Percentiles rank a stretch among this genome's conserved stretches.
Evolutionary conservation across 805 yeast species (phyloP).

Genomic region (Sungouiella thailandica): DNA sequence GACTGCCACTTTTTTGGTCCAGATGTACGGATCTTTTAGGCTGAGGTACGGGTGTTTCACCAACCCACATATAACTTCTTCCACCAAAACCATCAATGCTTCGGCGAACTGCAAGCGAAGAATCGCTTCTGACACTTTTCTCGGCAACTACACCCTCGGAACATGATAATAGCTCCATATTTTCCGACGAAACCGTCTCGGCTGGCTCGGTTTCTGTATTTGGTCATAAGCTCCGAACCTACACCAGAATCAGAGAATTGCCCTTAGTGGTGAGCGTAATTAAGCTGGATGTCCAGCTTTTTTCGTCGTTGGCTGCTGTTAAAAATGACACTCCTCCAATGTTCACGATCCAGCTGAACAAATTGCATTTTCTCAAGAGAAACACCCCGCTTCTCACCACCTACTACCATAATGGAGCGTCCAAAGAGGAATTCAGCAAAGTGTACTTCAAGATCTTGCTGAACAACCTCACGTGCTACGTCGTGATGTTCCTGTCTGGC

Average conservation of each 20-base stretch:
- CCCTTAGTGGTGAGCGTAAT: constrained; percentile 12
- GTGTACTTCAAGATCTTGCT: constrained; percentile 26
- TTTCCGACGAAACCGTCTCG: constrained; percentile 12
- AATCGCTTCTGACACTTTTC: constrained; percentile 9
- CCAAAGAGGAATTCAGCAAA: constrained; percentile 21
- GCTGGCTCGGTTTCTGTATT: constrained; percentile 9
- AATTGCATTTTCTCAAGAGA: constrained; percentile 18
- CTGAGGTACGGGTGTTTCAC: constrained; percentile 1
- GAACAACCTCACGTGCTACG: constrained; percentile 25
- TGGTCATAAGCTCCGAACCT: constrained; percentile 9
- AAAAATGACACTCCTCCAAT: constrained; percentile 8
- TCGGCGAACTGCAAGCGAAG: constrained; percentile 7
- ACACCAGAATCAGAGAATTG: constrained; percentile 11
- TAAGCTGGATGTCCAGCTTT: constrained; percentile 10
- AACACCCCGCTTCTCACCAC: constrained; percentile 27
- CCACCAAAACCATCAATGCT: too few species aligned
- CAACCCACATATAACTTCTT: too few species aligned
- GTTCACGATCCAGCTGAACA: constrained; percentile 12
- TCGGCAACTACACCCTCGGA: neutral
- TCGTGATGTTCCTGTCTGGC: constrained; percentile 19
- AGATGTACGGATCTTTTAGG: too few species aligned
- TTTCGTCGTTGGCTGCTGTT: constrained; percentile 7
- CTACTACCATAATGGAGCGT: constrained; percentile 8
- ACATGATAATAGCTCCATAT: constrained; percentile 5
- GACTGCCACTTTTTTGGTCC: too few species aligned